phyloP scores from a whole-genome alignment of 345 rosid genomes.

The Camelina hispida region DNA sequence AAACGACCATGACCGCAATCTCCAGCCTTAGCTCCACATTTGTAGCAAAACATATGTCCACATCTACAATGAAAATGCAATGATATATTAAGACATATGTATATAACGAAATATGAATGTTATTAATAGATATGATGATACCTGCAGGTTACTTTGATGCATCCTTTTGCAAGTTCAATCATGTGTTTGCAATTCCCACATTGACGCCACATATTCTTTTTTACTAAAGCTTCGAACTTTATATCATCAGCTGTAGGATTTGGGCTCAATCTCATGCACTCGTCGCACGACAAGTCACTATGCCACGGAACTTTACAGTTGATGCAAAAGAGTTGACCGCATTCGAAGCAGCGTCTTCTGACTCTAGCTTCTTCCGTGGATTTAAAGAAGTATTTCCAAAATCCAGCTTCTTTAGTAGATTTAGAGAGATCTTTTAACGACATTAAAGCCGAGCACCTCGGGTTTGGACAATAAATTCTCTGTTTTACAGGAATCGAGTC shows the following conservation, averaged over 20 bases:
- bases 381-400: constrained; percentile 43
- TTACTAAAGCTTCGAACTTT: constrained; percentile 17
- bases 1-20: background rate
- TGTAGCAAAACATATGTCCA: constrained; percentile 55
- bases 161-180: background rate
- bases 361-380: constrained; percentile 42
- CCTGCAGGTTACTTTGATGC: background rate
- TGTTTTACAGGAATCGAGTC: constrained; percentile 55
- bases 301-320: constrained; percentile 82
- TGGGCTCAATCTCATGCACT: constrained; percentile 45
- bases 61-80: constrained; percentile 41
- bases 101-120: background rate
- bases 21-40: constrained; percentile 45
- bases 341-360: constrained; percentile 54
- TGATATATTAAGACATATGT: no score
- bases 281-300: constrained; percentile 46
- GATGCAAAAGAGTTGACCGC: constrained; percentile 54
- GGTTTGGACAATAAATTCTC: constrained; percentile 70
- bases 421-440: constrained; percentile 48
- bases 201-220: background rate
- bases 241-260: constrained; percentile 40
- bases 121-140: background rate
- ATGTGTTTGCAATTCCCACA: background rate
- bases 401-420: constrained; percentile 38
- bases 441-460: constrained; percentile 72